These are phyloP conservation scores for Exophiala sideris DNA, from an alignment of 2,329 filamentous ascomycete genomes.

Conservation along the genomic window DNA sequence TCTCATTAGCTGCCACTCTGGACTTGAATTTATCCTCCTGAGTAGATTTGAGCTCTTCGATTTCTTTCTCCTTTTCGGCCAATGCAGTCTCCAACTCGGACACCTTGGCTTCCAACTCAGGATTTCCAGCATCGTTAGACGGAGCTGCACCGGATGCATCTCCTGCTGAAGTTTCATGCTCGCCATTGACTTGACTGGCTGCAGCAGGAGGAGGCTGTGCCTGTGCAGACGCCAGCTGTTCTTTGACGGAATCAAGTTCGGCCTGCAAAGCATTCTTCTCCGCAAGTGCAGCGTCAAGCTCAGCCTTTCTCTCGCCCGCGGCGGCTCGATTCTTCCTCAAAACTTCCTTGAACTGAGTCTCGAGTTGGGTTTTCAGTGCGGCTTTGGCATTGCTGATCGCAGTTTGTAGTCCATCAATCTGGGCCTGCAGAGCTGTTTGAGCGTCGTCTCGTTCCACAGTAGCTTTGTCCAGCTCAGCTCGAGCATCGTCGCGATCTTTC, in stretches of 20 bases:
- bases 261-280: slow-evolving; percentile 68
- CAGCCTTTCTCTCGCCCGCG: slow-evolving; percentile 52
- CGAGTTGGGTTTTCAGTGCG: slow-evolving; percentile 47
- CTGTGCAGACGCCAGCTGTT: slow-evolving; percentile 63
- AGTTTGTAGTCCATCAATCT: slow-evolving; percentile 48
- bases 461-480: slow-evolving; percentile 50
- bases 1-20: slow-evolving; percentile 45
- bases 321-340: slow-evolving; percentile 64
- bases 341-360: slow-evolving; percentile 53
- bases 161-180: slow-evolving; percentile 51
- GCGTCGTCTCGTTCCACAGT: slow-evolving; percentile 48
- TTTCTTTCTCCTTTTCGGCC: slow-evolving; percentile 49
- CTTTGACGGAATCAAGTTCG: slow-evolving; percentile 61
- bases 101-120: slow-evolving; percentile 58
- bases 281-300: slow-evolving; percentile 47
- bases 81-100: slow-evolving; percentile 50
- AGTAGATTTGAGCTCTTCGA: slow-evolving; percentile 42
- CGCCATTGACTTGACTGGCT: slow-evolving; percentile 27
- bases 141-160: slow-evolving; percentile 32
- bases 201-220: slow-evolving; percentile 37
- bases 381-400: slow-evolving; percentile 48
- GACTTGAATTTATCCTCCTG: slow-evolving; percentile 49
- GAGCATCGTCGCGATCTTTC: slow-evolving; percentile 64
- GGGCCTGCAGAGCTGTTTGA: slow-evolving; percentile 42
- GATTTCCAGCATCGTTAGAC: slow-evolving; percentile 4